A percentile compares a stretch with the other conserved stretches of the same genome.
phyloP scores from a whole-genome alignment of 192 early-diverging fungal species.

The Coemansia sp. region DNA sequence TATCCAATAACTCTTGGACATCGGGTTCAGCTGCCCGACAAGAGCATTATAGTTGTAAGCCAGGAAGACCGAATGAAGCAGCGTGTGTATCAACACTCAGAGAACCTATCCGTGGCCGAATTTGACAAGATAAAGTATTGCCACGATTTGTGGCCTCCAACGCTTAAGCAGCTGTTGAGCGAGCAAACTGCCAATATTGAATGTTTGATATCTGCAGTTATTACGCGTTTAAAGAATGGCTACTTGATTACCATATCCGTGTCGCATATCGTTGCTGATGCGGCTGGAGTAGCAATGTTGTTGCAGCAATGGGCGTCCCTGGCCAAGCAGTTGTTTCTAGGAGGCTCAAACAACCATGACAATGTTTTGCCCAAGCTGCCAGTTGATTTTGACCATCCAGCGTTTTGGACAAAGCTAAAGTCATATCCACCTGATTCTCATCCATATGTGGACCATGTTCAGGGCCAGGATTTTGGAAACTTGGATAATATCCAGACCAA shows the following conservation, averaged over 20 bases:
- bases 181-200: constrained; percentile 11
- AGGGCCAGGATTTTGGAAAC: constrained; percentile 7
- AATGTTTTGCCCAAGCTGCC: constrained; percentile 8
- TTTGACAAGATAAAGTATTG: constrained; percentile 19
- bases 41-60: constrained; percentile 13
- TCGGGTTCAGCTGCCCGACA: background rate
- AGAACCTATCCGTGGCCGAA: constrained; percentile 8
- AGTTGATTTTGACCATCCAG: constrained; percentile 19
- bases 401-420: constrained; percentile 17
- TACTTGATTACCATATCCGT: constrained; percentile 15
- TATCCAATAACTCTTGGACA: constrained; percentile 24
- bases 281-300: constrained; percentile 10
- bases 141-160: constrained; percentile 21
- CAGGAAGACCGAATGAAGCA: constrained; percentile 9
- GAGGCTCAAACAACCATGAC: background rate
- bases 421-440: constrained; percentile 8
- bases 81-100: constrained; percentile 8
- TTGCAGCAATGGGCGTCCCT: constrained; percentile 24
- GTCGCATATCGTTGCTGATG: constrained; percentile 30
- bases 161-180: background rate
- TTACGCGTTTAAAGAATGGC: constrained; percentile 17
- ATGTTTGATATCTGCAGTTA: constrained; percentile 12
- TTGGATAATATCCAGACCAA: background rate
- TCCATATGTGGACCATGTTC: constrained; percentile 14
- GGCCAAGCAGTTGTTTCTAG: background rate